Evolutionary conservation across 805 yeast species (phyloP).

Genomic region (Nakazawaea populi): DNA sequence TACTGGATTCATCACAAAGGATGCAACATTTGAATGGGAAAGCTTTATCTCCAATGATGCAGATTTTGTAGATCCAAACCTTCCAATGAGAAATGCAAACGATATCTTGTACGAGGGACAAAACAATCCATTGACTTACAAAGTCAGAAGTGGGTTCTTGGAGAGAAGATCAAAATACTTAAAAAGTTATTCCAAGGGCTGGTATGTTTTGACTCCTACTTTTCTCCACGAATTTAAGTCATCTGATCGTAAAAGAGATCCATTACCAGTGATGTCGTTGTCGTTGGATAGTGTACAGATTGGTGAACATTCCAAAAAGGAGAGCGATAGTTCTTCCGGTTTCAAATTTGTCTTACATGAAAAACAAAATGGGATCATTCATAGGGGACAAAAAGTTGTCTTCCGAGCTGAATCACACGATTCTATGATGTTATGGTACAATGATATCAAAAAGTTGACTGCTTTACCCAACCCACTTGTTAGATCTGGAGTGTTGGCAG

Average conservation of each 20-base stretch:
- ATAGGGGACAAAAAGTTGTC: slow-evolving; percentile 89
- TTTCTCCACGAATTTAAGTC: slow-evolving; percentile 88
- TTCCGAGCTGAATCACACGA: slow-evolving; percentile 84
- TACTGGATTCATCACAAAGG: slow-evolving; percentile 66
- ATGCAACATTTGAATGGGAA: slow-evolving; percentile 85
- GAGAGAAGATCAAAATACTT: slow-evolving; percentile 90
- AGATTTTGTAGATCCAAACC: slow-evolving; percentile 58
- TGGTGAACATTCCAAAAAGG: slow-evolving; percentile 75
- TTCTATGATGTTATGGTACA: slow-evolving; percentile 79
- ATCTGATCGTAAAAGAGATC: slow-evolving; percentile 74
- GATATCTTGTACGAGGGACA: slow-evolving; percentile 65
- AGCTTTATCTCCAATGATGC: slow-evolving; percentile 68
- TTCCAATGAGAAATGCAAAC: slow-evolving; percentile 55
- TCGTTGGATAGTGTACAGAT: slow-evolving; percentile 75
- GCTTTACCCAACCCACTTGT: slow-evolving; percentile 54
- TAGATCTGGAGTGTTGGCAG: slow-evolving; percentile 41
- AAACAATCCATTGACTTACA: slow-evolving; percentile 60
- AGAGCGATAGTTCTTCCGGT: slow-evolving; percentile 46
- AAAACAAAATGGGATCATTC: slow-evolving; percentile 68
- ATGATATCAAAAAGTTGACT: slow-evolving; percentile 67
- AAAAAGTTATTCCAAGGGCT: slow-evolving; percentile 86
- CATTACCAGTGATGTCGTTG: slow-evolving; percentile 77
- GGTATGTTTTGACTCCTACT: slow-evolving; percentile 86
- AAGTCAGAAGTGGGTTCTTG: slow-evolving; percentile 70
- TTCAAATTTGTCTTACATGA: slow-evolving; percentile 78